Conservation (phyloP, 805 yeast genomes). For the Yamadazyma phyllophila region DNA sequence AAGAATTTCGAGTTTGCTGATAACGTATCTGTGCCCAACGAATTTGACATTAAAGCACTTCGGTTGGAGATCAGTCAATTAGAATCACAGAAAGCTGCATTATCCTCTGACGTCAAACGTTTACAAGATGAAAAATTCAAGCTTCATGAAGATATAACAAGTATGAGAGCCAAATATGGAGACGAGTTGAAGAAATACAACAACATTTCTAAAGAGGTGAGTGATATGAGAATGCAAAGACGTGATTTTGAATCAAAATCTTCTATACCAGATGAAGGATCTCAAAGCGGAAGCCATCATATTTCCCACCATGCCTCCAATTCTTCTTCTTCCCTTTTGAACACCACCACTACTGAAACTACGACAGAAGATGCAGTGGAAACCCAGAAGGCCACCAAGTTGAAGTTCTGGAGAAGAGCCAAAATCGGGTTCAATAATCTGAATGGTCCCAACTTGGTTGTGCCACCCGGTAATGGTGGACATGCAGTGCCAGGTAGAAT, state of each 20-base stretch:
- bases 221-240: constrained; percentile 47
- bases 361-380: constrained; percentile 23
- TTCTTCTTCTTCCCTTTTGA: constrained; percentile 18
- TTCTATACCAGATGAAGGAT: neutral
- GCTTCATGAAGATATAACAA: constrained; percentile 11
- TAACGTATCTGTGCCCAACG: constrained; percentile 1
- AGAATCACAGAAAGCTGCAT: constrained; percentile 14
- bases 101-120: constrained; percentile 13
- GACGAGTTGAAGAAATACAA: constrained; percentile 14
- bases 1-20: constrained; percentile 9
- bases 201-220: constrained; percentile 48
- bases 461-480: constrained; percentile 5
- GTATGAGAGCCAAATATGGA: constrained; percentile 10
- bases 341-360: constrained; percentile 12
- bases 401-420: constrained; percentile 46
- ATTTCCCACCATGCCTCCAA: constrained; percentile 12
- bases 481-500: constrained; percentile 4
- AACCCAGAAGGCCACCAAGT: constrained; percentile 41
- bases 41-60: constrained; percentile 12
- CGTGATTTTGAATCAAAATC: constrained; percentile 31
- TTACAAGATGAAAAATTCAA: constrained; percentile 26
- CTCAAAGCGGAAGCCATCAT: neutral
- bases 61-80: constrained; percentile 42
- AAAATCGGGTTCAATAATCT: constrained; percentile 26
- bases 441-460: constrained; percentile 12